Evolutionary conservation across 176 grass and related monocot genomes (phyloP).

Genomic region (Triticum dicoccoides): DNA sequence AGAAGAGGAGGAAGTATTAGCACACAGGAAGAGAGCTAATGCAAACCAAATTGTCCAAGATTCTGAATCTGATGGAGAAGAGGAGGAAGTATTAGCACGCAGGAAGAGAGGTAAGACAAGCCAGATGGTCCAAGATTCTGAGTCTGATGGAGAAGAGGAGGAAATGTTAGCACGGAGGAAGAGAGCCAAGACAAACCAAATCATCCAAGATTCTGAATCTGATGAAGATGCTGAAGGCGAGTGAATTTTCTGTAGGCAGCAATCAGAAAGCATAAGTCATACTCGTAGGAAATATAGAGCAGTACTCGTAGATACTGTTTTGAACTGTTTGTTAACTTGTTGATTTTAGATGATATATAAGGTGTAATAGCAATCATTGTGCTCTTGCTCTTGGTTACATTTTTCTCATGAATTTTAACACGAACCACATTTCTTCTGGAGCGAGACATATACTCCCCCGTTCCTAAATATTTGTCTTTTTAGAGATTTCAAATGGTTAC

Average conservation of each 20-base stretch:
- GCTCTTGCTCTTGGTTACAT: not conserved
- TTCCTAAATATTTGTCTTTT: no score
- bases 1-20: conserved; percentile 47
- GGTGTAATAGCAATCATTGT: not conserved
- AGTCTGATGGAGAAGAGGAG: conserved; percentile 51
- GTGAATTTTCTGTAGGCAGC: conserved; percentile 10
- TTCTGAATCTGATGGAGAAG: conserved; percentile 51
- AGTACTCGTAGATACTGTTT: not conserved
- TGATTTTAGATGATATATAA: not conserved
- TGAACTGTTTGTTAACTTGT: not conserved
- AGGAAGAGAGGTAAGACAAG: conserved; percentile 61
- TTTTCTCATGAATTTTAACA: not conserved
- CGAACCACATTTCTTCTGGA: not conserved
- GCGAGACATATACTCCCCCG: not conserved
- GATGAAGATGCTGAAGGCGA: conserved; percentile 46
- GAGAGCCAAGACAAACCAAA: conserved; percentile 53
- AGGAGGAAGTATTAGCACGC: conserved; percentile 43
- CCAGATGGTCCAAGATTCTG: conserved; percentile 63
- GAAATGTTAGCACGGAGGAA: conserved; percentile 48
- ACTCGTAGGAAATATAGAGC: not conserved
- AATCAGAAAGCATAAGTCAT: not conserved
- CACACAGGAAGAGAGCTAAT: conserved; percentile 58
- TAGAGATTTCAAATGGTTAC: no score
- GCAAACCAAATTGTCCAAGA: conserved; percentile 60
- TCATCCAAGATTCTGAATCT: conserved; percentile 58